Evolutionary conservation across 148 eudicot species (phyloP), one percentile per base, ranked within the genome.

Genomic region (Vaccinium darrowii): DNA sequence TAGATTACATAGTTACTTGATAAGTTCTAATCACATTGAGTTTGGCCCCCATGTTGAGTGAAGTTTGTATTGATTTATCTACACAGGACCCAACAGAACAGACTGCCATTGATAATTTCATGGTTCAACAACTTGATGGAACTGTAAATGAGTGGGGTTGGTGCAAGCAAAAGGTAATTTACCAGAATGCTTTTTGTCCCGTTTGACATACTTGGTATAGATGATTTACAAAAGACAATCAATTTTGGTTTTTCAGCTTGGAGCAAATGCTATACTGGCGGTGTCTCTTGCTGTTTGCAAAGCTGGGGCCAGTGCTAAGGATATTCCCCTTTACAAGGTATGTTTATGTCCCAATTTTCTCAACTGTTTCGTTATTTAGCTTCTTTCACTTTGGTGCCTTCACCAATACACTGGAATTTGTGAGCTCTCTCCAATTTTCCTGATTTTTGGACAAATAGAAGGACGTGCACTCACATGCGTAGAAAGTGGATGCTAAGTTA

Each of bases 211-310:
- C 76, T 51, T 30, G 16, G 14, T 30, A 9, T 81, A 19, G 53
- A 33, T 23, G 8, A 47, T 81, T 7, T 36, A 69, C 15, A 79
- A 36, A 3, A 16, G 47, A 86, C 50, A 84, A 27, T 9, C 7
- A 43, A 83, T 67, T 79, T 65, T 47, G 71, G 15, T 73, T 56
- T 85, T 84, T 75, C 91, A 96, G 99, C 93, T 96, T 86, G 99
- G 99, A 82, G 99, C 99, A 72, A 96, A 96, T 86, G 98, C 99
- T 74, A 97, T 97, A 51, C 86, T 97, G 85, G 99, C 99, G 25
- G 99, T 95, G 81, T 96, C 99, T 63, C 99, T 96, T 87, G 99
- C 99, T 13, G 91, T 96, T 67, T 96, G 99, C 88, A 96, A 96
- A 91, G 99, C 98, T 84, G 99, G 98, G 47, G 98, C 99, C 83